These are phyloP conservation scores for Gossypium aridum DNA, from an alignment of 441 rosid genomes.

Conservation along the genomic window DNA sequence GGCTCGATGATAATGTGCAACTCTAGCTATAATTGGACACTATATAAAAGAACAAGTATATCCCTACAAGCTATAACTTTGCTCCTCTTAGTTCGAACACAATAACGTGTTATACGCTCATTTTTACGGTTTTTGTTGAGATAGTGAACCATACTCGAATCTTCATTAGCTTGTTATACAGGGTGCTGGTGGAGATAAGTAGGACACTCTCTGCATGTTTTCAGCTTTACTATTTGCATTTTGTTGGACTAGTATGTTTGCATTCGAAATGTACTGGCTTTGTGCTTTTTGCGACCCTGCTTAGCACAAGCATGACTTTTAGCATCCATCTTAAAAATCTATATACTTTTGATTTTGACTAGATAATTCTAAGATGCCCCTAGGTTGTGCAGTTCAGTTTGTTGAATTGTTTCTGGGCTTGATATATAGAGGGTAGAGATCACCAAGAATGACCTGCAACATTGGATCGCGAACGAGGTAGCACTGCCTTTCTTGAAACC, in stretches of 20 bases:
- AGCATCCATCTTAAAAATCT: background rate
- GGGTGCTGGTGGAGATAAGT: constrained; percentile 20
- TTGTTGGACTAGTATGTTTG: background rate
- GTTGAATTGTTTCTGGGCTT: constrained; percentile 39
- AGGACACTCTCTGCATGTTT: constrained; percentile 30
- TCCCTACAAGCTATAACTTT: background rate
- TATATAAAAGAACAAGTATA: background rate
- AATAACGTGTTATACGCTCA: background rate
- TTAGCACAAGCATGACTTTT: background rate
- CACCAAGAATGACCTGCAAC: constrained; percentile 83
- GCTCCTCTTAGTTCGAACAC: background rate
- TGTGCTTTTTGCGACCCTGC: constrained; percentile 3
- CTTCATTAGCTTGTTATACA: background rate
- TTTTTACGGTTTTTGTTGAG: background rate
- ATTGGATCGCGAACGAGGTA: constrained; percentile 94
- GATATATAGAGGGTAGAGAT: constrained; percentile 28
- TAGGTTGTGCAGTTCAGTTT: background rate
- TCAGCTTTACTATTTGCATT: constrained; percentile 12
- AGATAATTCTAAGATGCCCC: background rate
- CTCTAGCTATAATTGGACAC: background rate
- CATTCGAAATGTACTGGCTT: background rate
- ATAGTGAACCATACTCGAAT: constrained; percentile 12
- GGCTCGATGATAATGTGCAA: background rate
- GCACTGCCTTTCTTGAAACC: constrained; percentile 10
- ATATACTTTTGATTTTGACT: background rate